These are phyloP conservation scores for Moniliophthora roreri DNA, from an alignment of 1,284 basidiomycete species.

Conservation along the genomic window DNA sequence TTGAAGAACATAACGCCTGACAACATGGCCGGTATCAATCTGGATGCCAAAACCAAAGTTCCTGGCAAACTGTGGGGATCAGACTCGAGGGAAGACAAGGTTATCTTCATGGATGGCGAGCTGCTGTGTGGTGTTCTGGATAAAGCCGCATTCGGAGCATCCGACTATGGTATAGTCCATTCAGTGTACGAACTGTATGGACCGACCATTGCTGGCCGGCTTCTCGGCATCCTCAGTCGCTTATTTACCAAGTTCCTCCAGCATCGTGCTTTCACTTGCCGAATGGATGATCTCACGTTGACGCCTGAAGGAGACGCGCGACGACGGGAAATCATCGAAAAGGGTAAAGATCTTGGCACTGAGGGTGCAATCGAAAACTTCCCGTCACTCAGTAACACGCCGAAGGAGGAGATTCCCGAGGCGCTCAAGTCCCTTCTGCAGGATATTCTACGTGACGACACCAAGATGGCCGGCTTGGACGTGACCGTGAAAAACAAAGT, in stretches of 20 bases:
- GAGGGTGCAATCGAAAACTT: slow-evolving; percentile 91
- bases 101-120: slow-evolving; percentile 92
- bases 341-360: slow-evolving; percentile 76
- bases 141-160: slow-evolving; percentile 97
- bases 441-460: slow-evolving; percentile 95
- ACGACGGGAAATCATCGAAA: slow-evolving; percentile 70
- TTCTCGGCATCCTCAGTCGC: slow-evolving; percentile 91
- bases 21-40: slow-evolving; percentile 82
- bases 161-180: slow-evolving; percentile 95
- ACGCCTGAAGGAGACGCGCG: slow-evolving; percentile 80
- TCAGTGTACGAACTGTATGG: slow-evolving; percentile 99
- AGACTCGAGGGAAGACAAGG: slow-evolving; percentile 80
- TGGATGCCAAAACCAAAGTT: slow-evolving; percentile 87
- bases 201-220: slow-evolving; percentile 83
- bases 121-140: slow-evolving; percentile 92
- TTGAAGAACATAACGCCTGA: slow-evolving; percentile 89
- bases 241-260: slow-evolving; percentile 98
- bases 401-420: slow-evolving; percentile 50
- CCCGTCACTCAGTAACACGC: slow-evolving; percentile 59
- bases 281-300: slow-evolving; percentile 97
- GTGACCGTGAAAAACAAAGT: slow-evolving; percentile 88
- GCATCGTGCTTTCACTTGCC: slow-evolving; percentile 96
- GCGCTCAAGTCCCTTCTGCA: slow-evolving; percentile 71
- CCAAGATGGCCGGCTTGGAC: slow-evolving; percentile 96
- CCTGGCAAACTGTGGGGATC: slow-evolving; percentile 83